Base-by-base conservation (phyloP, 192 early-diverging fungal genomes). In the Gonapodya sp. region DNA sequence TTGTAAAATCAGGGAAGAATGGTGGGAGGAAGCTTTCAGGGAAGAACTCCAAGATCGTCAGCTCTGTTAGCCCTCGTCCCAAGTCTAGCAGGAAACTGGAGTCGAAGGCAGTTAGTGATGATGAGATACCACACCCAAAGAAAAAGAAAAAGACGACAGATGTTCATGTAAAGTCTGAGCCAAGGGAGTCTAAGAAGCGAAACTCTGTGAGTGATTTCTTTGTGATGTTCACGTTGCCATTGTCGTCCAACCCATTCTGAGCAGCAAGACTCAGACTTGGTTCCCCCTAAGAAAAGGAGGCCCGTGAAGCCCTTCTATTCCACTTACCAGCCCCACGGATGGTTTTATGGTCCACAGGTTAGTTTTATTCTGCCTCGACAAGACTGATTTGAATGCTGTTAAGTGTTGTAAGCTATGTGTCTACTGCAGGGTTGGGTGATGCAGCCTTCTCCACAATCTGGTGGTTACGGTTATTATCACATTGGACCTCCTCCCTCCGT, bases 401-500 rank as follows among this genome's bases (percentile, higher is more conserved):
- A n/a, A n/a, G n/a, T n/a, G n/a, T n/a, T n/a, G n/a, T n/a, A n/a
- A n/a, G n/a, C n/a, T n/a, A n/a, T n/a, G n/a, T n/a, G n/a, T n/a
- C n/a, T n/a, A n/a, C n/a, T n/a, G n/a, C n/a, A 64, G 46, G 46
- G 46, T 64, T 64, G 46, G 46, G 46, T 64, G 46, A 64, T 64
- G 46, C 46, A 64, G 24, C 46, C 46, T 64, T 8, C 24, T 8
- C 46, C 46, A 8, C 46, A 64, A 64, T 16, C 8, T 64, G 24
- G 46, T 24, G 46, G 46, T 16, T 64, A 64, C 24, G 46, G 46
- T 24, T 64, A 64, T 24, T 64, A 64, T 64, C 46, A 64, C 46
- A 64, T 64, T 64, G 46, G 46, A 64, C 46, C 46, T 24, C 46
- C 46, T 16, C 46, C 46, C 46, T 64, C 24, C 8, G 8, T 64